These are phyloP conservation scores for Alternaria incomplexa DNA, from an alignment of 2,329 filamentous ascomycete genomes.

Conservation along the genomic window DNA sequence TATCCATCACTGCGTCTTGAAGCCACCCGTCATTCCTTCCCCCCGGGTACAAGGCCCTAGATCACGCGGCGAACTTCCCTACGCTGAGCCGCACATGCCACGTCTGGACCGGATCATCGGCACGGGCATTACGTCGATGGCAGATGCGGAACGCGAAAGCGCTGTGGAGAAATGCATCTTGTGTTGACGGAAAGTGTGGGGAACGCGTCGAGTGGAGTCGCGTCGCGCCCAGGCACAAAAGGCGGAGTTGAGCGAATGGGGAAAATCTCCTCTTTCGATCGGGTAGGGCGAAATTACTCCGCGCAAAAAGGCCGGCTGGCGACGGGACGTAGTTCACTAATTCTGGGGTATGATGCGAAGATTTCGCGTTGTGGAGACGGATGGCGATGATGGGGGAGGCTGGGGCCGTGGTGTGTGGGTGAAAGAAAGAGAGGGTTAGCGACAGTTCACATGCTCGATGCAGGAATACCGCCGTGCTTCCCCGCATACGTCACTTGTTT, in stretches of 20 bases:
- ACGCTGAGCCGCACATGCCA: background rate
- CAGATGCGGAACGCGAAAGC: conserved; percentile 3
- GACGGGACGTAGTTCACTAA: background rate
- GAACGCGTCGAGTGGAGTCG: conserved; percentile 16
- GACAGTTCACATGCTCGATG: background rate
- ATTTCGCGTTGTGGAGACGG: background rate
- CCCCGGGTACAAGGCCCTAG: background rate
- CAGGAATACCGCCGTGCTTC: background rate
- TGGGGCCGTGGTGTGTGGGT: background rate
- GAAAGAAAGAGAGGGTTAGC: background rate
- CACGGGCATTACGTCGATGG: background rate
- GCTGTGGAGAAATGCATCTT: conserved; percentile 17
- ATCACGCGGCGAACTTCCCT: background rate
- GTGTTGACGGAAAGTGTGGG: conserved; percentile 22
- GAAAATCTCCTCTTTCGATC: conserved; percentile 28
- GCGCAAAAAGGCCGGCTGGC: background rate
- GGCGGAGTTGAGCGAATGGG: conserved; percentile 16
- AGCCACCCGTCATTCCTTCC: background rate
- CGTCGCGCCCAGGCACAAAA: background rate
- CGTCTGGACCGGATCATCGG: background rate
- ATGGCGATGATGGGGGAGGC: background rate
- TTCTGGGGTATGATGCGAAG: background rate
- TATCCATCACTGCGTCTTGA: background rate
- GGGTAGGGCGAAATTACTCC: background rate
- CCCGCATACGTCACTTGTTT: conserved; percentile 9